phyloP scores from a whole-genome alignment of 352 stramenopile genomes.

The Phytopythium mirpurense region DNA sequence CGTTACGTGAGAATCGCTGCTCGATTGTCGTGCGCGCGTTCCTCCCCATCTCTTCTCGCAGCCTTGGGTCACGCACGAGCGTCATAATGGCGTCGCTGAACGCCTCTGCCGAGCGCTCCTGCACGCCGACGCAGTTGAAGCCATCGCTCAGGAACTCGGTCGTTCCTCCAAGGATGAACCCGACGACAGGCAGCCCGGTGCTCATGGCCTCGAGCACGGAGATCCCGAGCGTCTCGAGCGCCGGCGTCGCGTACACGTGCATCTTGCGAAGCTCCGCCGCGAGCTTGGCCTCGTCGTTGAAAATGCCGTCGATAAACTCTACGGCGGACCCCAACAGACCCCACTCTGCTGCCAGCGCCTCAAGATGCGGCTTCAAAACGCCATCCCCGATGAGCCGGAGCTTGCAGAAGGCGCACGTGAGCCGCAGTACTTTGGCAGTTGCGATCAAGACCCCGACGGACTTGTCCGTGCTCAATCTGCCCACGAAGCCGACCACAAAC shows the following conservation, averaged over 20 bases:
- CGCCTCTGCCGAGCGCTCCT: conserved; percentile 18
- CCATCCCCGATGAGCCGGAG: conserved; percentile 38
- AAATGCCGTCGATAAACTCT: conserved; percentile 42
- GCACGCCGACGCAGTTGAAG: conserved; percentile 36
- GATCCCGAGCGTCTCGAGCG: conserved; percentile 54
- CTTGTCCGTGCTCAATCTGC: conserved; percentile 42
- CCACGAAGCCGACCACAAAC: conserved; percentile 47
- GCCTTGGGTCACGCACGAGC: conserved; percentile 16
- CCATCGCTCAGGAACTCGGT: conserved; percentile 39
- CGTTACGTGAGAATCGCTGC: conserved; percentile 23
- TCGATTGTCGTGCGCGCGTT: conserved; percentile 33
- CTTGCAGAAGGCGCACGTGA: conserved; percentile 14
- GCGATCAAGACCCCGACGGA: conserved; percentile 34
- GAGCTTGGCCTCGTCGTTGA: conserved; percentile 31
- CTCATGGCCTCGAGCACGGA: conserved; percentile 58
- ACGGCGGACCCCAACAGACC: conserved; percentile 19
- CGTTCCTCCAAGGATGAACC: conserved; percentile 36
- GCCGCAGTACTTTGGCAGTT: conserved; percentile 20
- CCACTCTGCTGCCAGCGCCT: conserved; percentile 24
- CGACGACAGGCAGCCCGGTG: conserved; percentile 38
- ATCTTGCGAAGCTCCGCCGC: conserved; percentile 24
- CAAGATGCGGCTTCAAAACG: conserved; percentile 19
- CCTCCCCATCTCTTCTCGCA: conserved; percentile 19
- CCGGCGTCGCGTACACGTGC: conserved; percentile 35
- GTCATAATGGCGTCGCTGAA: conserved; percentile 26